phyloP scores from a whole-genome alignment of 2,329 filamentous ascomycete species.

The Zasmidium angulare region DNA sequence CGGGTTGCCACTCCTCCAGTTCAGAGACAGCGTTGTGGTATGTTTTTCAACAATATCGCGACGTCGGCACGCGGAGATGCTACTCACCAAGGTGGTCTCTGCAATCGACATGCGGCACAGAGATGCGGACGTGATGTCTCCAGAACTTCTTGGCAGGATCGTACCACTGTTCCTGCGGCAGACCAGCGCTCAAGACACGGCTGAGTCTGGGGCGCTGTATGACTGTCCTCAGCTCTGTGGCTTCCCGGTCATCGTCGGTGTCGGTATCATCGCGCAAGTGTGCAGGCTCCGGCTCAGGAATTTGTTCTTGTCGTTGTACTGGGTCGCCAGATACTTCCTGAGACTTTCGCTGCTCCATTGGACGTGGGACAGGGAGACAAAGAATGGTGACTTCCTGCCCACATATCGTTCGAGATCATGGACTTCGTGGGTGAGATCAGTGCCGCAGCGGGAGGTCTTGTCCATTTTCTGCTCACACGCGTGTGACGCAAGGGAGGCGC shows the following conservation, averaged over 20 bases:
- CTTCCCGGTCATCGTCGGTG: constrained; percentile 34
- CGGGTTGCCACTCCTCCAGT: neutral
- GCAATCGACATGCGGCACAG: constrained; percentile 51
- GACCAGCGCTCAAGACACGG: constrained; percentile 7
- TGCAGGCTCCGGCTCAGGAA: constrained; percentile 28
- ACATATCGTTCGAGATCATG: too few species aligned
- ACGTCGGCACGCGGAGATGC: neutral
- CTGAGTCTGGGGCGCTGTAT: neutral
- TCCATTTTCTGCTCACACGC: neutral
- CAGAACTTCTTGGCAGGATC: constrained; percentile 46
- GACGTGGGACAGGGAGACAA: too few species aligned
- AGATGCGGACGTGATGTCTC: constrained; percentile 50
- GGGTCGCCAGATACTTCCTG: constrained; percentile 7
- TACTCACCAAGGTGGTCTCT: constrained; percentile 58
- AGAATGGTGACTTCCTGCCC: too few species aligned
- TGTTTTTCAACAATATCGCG: neutral
- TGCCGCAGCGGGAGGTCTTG: neutral
- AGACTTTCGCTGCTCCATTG: constrained; percentile 1
- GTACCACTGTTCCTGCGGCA: constrained; percentile 33
- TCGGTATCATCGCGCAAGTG: constrained; percentile 18
- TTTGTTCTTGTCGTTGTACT: neutral
- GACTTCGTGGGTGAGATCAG: neutral
- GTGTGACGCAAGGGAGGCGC: constrained; percentile 1
- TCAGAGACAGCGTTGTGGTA: too few species aligned
- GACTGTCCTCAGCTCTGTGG: constrained; percentile 32